Percentiles rank a stretch among this genome's conserved stretches.
Evolutionary conservation across 148 eudicot species (phyloP).

Genomic region (Nepenthes mirabilis): DNA sequence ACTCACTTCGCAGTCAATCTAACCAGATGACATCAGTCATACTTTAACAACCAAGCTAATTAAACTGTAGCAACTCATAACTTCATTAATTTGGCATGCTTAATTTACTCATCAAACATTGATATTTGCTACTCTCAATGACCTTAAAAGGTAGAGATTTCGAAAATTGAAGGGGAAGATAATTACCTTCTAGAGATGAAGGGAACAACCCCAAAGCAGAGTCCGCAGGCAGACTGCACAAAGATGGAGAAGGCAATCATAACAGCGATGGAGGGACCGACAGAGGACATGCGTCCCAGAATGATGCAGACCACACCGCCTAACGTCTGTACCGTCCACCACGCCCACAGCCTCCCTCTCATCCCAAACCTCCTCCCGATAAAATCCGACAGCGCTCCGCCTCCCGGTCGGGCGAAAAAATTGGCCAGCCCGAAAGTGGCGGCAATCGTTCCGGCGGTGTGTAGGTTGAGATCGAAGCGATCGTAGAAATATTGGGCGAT

Average conservation of each 20-base stretch:
- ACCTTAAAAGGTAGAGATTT: no score
- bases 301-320: constrained; percentile 49
- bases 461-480: constrained; percentile 38
- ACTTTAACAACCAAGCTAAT: no score
- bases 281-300: constrained; percentile 36
- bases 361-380: constrained; percentile 53
- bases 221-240: constrained; percentile 78
- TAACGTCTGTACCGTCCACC: constrained; percentile 50
- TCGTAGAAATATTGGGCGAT: constrained; percentile 75
- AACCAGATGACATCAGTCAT: no score
- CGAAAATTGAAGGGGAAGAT: no score
- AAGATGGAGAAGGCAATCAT: constrained; percentile 69
- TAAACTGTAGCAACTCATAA: no score
- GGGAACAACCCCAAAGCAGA: constrained; percentile 75
- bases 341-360: constrained; percentile 70
- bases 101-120: no score
- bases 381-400: constrained; percentile 54
- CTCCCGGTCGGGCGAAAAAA: constrained; percentile 56
- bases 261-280: constrained; percentile 43
- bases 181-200: constrained; percentile 74
- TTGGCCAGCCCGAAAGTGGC: constrained; percentile 74
- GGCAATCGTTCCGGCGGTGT: constrained; percentile 65
- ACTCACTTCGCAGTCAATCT: no score
- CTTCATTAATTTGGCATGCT: no score
- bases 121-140: no score